phyloP scores from a whole-genome alignment of 1,284 basidiomycete species.

The Cutaneotrichosporon sp. region DNA sequence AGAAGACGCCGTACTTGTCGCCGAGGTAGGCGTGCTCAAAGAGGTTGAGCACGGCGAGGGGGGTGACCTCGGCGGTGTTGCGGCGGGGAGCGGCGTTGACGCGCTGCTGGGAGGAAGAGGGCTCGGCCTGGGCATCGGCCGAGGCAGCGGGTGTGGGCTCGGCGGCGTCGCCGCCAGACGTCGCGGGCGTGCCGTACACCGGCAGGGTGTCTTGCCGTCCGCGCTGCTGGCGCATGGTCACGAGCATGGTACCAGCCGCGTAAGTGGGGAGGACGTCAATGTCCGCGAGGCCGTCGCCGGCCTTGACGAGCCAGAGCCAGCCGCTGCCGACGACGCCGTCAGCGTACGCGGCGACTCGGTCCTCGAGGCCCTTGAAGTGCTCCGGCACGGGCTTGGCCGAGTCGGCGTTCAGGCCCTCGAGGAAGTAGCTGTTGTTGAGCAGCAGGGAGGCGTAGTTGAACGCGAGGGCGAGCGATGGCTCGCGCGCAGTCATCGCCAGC shows the following conservation, averaged over 20 bases:
- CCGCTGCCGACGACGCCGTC: slow-evolving; percentile 56
- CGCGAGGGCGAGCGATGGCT: slow-evolving; percentile 61
- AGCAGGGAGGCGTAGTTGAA: slow-evolving; percentile 92
- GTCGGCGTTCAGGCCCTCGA: slow-evolving; percentile 53
- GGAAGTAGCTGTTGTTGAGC: slow-evolving; percentile 93
- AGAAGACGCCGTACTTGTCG: slow-evolving; percentile 87
- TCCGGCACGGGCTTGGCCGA: slow-evolving; percentile 23
- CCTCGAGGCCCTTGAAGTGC: slow-evolving; percentile 29
- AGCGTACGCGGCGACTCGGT: slow-evolving; percentile 41
- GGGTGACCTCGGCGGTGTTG: slow-evolving; percentile 13
- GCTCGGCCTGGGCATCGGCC: slow-evolving; percentile 3
- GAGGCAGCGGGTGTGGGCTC: background rate
- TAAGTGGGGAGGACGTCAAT: slow-evolving; percentile 58
- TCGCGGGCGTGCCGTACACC: slow-evolving; percentile 26
- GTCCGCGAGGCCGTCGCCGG: slow-evolving; percentile 25
- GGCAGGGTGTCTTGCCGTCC: slow-evolving; percentile 32
- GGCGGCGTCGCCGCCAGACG: slow-evolving; percentile 2
- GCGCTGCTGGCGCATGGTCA: slow-evolving; percentile 50
- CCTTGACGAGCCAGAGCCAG: slow-evolving; percentile 57
- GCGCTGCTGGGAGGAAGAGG: background rate
- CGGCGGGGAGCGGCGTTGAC: background rate
- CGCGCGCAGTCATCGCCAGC: slow-evolving; percentile 66
- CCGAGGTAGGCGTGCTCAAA: slow-evolving; percentile 89
- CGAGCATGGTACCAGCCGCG: slow-evolving; percentile 81
- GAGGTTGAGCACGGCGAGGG: slow-evolving; percentile 69